These are phyloP conservation scores for Aspergillus ustus DNA, from an alignment of 2,329 filamentous ascomycete species.

Conservation along the genomic window DNA sequence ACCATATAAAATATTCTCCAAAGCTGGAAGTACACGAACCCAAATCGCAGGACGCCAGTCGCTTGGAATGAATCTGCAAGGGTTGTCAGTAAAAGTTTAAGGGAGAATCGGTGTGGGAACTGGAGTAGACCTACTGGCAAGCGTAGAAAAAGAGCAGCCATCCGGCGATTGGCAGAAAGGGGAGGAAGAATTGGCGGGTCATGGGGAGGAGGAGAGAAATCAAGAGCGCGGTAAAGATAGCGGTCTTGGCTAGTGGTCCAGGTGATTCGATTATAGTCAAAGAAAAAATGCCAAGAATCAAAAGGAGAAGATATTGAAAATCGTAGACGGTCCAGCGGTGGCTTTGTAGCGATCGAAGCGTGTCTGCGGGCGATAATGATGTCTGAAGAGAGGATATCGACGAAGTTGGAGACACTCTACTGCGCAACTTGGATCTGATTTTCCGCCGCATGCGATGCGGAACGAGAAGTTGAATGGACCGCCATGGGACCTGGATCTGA, in stretches of 20 bases:
- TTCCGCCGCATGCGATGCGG: constrained; percentile 70
- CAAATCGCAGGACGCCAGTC: constrained; percentile 92
- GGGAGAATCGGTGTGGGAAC: neutral
- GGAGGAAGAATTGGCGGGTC: constrained; percentile 88
- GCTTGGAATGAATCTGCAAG: constrained; percentile 77
- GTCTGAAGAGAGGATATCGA: constrained; percentile 78
- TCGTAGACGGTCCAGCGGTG: constrained; percentile 85
- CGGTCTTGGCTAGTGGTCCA: constrained; percentile 77
- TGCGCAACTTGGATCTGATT: constrained; percentile 71
- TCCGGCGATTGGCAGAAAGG: constrained; percentile 80
- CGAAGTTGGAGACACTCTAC: constrained; percentile 68
- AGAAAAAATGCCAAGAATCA: constrained; percentile 77
- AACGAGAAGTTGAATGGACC: constrained; percentile 56
- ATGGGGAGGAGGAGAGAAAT: constrained; percentile 77
- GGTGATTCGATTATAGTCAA: constrained; percentile 79
- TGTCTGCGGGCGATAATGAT: constrained; percentile 80
- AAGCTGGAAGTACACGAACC: constrained; percentile 89
- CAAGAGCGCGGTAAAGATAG: constrained; percentile 69
- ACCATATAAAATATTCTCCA: constrained; percentile 96
- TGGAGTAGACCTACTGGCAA: constrained; percentile 73
- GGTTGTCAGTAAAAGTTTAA: neutral
- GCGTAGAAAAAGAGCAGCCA: constrained; percentile 93
- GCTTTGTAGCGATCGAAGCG: constrained; percentile 72
- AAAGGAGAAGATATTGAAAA: constrained; percentile 78
- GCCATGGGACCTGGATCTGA: constrained; percentile 54